Percentiles rank a stretch among this genome's conserved stretches.
These are phyloP conservation scores for Aspergillus sp. DNA, from an alignment of 2,329 filamentous ascomycete genomes.

Conservation along the genomic window DNA sequence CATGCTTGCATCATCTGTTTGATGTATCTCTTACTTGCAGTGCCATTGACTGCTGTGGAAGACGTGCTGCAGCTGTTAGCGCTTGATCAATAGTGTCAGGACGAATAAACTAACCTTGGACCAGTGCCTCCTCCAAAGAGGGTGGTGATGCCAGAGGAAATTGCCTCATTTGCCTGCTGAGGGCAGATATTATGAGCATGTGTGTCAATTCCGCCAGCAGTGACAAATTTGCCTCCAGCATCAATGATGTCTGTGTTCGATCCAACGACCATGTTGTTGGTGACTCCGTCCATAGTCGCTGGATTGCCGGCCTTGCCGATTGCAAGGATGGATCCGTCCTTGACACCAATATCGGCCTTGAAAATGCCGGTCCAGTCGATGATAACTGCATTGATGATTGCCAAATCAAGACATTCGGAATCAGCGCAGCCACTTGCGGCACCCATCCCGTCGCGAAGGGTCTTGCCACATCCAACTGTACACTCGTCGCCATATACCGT, in stretches of 20 bases:
- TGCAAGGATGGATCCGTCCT: constrained; percentile 78
- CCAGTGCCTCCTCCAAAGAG: constrained; percentile 61
- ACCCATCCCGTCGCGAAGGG: constrained; percentile 90
- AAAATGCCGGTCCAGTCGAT: constrained; percentile 91
- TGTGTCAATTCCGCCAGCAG: constrained; percentile 83
- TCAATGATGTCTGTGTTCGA: constrained; percentile 90
- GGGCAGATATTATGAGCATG: constrained; percentile 96
- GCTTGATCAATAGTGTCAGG: too few relatives aligned
- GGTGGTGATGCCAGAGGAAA: constrained; percentile 84
- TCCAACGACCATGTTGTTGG: constrained; percentile 75
- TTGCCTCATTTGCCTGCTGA: constrained; percentile 80
- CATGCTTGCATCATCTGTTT: too few relatives aligned
- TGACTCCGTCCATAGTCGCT: constrained; percentile 91
- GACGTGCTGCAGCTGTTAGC: too few relatives aligned
- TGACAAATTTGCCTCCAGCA: constrained; percentile 85
- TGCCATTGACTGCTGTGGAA: too few relatives aligned
- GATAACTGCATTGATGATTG: constrained; percentile 85
- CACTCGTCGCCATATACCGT: constrained; percentile 90
- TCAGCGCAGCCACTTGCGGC: constrained; percentile 45
- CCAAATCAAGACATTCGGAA: constrained; percentile 66
- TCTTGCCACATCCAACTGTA: constrained; percentile 93
- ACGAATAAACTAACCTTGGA: too few relatives aligned
- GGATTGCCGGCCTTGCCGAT: constrained; percentile 96
- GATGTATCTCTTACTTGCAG: too few relatives aligned
- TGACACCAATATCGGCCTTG: constrained; percentile 95